Evolutionary conservation across 1,284 basidiomycete genomes (phyloP), one percentile per base, ranked within the genome.

Genomic region (Cystobasidiaceae sp.): DNA sequence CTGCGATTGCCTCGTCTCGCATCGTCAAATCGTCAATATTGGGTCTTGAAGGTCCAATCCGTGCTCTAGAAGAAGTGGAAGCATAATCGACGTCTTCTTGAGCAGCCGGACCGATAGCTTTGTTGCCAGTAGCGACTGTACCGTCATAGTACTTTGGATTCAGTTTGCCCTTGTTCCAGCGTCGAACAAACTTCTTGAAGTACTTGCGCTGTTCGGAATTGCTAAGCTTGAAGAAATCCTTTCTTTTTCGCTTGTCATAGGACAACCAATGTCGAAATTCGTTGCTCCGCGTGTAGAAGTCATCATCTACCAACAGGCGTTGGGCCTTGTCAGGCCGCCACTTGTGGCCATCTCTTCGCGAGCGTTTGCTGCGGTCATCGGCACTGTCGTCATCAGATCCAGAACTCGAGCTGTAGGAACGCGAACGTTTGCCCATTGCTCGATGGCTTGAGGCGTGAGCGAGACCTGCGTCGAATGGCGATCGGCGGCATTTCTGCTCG

Each of bases 141-240:
- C 60, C 60, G 19, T 49, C 50, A 27, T 64, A 64, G 33, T 55
- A 64, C 19, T 43, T 44, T 27, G 13, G 21, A 13, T 65, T 51
- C 2, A 67, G 48, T 32, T 66, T 60, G 19, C 67, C 67, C 37
- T 66, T 60, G 51, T 68, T 68, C 63, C 63, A 68, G 6, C 48
- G 30, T 19, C 34, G 17, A 6, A 49, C 48, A 54, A 68, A 68
- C 57, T 68, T 68, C 52, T 66, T 56, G 30, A 68, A 68, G 27
- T 59, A 60, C 30, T 43, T 27, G 3, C 50, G 41, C 60, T 59
- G 62, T 27, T 68, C 56, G n/a, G 37, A 63, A n/a, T n/a, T 21
- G 21, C 46, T 43, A 30, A 64, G 52, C 39, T 55, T 64, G 17
- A 30, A 19, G 28, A 64, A 64, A 2, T 44, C 13, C 41, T 56